Evolutionary conservation across 2,329 filamentous ascomycete genomes (phyloP).

Genomic region (Alternaria arbusti): DNA sequence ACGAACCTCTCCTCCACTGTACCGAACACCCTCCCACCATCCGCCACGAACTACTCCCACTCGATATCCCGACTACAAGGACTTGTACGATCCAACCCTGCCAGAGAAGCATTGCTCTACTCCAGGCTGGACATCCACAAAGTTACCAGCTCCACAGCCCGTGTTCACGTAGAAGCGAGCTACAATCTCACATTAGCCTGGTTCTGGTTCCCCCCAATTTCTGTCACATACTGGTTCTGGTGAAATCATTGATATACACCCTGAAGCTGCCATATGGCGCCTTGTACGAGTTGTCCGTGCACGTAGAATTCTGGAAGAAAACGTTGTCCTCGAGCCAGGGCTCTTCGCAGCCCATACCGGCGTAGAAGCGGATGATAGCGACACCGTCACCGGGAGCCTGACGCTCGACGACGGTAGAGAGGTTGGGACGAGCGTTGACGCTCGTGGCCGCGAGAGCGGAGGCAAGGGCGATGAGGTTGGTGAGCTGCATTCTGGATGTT

Average conservation of each 20-base stretch:
- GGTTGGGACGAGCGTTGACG: not conserved
- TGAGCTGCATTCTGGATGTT: constrained; percentile 5
- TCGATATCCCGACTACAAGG: not conserved
- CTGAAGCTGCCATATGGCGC: constrained; percentile 1
- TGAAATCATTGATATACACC: not conserved
- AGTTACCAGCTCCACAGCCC: not conserved
- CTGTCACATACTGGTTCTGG: not conserved
- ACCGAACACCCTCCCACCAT: not conserved
- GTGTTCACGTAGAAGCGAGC: constrained; percentile 6
- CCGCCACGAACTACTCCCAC: not conserved
- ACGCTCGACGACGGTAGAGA: not conserved
- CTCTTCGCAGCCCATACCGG: constrained; percentile 2
- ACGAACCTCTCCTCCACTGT: not conserved
- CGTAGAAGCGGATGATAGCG: constrained; percentile 8
- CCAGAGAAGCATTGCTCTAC: not conserved
- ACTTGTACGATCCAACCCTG: not conserved
- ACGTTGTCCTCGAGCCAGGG: constrained; percentile 9
- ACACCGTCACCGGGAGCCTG: not conserved
- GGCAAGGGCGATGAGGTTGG: constrained; percentile 1
- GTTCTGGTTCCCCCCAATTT: not conserved
- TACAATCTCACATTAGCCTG: not conserved
- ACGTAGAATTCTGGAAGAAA: constrained; percentile 2
- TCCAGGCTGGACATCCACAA: not conserved
- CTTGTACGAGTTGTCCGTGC: not conserved
- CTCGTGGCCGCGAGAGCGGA: not conserved